Conservation (phyloP, 2,329 filamentous ascomycete species). For the Fusarium nygamai region DNA sequence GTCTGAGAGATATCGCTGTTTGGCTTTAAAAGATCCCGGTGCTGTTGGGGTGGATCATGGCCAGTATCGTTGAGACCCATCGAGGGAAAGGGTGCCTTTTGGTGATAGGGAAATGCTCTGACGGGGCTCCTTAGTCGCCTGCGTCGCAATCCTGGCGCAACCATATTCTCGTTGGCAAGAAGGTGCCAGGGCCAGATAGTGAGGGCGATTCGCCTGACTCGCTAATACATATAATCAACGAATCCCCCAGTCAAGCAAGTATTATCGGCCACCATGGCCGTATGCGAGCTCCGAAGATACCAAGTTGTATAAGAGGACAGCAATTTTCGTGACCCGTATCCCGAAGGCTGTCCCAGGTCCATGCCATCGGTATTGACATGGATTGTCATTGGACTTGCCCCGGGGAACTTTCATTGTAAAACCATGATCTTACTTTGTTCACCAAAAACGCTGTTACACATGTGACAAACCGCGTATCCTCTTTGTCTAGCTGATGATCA, state of each 20-base stretch:
- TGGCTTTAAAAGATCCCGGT: constrained; percentile 25
- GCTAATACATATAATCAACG: constrained; percentile 4
- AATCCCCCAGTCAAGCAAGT: neutral
- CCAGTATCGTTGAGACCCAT: constrained; percentile 30
- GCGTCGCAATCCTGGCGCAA: constrained; percentile 14
- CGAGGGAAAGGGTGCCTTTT: constrained; percentile 15
- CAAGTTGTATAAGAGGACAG: constrained; percentile 3
- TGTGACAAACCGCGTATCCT: constrained; percentile 12
- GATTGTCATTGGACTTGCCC: constrained; percentile 28
- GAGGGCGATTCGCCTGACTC: constrained; percentile 9
- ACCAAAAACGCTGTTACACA: constrained; percentile 26
- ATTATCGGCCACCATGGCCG: neutral
- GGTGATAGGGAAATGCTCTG: constrained; percentile 20
- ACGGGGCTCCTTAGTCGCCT: constrained; percentile 18
- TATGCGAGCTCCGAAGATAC: constrained; percentile 10
- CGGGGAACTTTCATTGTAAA: constrained; percentile 16
- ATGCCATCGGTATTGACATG: constrained; percentile 44
- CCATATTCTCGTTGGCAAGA: constrained; percentile 3
- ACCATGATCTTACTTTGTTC: constrained; percentile 15
- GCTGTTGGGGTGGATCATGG: constrained; percentile 38
- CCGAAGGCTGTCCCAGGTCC: constrained; percentile 40
- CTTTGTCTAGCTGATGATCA: constrained; percentile 8
- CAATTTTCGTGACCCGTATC: constrained; percentile 24
- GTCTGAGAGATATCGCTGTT: constrained; percentile 40
- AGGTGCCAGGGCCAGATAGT: neutral